These are phyloP conservation scores for Lizonia empirigonia DNA, from an alignment of 2,329 filamentous ascomycete genomes.

Conservation along the genomic window DNA sequence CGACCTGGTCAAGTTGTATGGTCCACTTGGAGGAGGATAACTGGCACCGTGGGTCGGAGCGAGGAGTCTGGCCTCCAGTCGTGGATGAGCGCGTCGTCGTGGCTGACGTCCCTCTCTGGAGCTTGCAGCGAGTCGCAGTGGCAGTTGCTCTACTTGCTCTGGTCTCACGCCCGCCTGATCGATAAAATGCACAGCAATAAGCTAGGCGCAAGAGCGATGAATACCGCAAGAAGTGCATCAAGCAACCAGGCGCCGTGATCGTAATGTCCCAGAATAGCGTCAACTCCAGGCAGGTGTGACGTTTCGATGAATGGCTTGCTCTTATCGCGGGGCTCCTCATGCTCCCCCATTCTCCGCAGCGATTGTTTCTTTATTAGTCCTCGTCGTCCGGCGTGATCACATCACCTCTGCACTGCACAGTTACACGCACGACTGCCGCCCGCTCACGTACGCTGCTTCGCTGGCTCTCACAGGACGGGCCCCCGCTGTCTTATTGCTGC, in stretches of 20 bases:
- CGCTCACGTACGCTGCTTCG: conserved; percentile 9
- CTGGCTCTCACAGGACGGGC: conserved; percentile 13
- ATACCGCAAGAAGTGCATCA: conserved; percentile 9
- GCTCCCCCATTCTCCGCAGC: conserved; percentile 3
- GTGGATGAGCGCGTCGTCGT: background rate
- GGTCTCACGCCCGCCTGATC: conserved; percentile 8
- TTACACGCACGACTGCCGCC: conserved; percentile 12
- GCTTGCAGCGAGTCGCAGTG: conserved; percentile 4
- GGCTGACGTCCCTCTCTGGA: conserved; percentile 7
- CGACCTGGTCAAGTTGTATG: conserved; percentile 4
- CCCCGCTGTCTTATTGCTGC: conserved; percentile 19
- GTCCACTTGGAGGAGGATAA: conserved; percentile 5
- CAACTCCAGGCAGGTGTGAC: conserved; percentile 16
- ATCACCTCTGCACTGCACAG: conserved; percentile 13
- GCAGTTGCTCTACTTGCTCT: conserved; percentile 12
- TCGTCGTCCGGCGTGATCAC: conserved; percentile 6
- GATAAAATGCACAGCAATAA: conserved; percentile 10
- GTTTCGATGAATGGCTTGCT: conserved; percentile 16
- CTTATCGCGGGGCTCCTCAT: conserved; percentile 18
- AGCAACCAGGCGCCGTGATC: conserved; percentile 8
- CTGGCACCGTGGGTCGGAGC: background rate
- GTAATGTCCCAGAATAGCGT: conserved; percentile 16
- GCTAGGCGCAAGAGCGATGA: conserved; percentile 16
- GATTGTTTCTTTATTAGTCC: background rate
- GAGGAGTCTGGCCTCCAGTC: background rate